These are phyloP conservation scores for Gossypium herbaceum DNA, from an alignment of 345 rosid genomes.

Conservation along the genomic window DNA sequence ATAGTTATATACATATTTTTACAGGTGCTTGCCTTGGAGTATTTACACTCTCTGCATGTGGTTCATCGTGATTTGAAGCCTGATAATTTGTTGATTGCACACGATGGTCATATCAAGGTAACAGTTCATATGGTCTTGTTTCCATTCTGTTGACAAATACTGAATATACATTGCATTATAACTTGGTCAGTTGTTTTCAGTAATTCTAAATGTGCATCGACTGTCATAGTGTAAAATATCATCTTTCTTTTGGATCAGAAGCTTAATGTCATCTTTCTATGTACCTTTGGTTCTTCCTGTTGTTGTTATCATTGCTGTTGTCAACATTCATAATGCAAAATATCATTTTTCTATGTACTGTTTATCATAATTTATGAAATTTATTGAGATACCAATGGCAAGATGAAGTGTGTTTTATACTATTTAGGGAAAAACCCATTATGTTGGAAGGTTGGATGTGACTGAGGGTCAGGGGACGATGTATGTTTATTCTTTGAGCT, in stretches of 20 bases:
- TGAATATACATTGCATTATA: background rate
- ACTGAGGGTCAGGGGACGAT: background rate
- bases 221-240: background rate
- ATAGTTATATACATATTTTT: background rate
- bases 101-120: conserved; percentile 99
- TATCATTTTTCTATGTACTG: background rate
- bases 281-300: background rate
- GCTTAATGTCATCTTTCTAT: background rate
- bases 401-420: background rate
- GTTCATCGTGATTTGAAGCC: conserved; percentile 99
- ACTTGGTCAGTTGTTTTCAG: background rate
- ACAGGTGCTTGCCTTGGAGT: conserved; percentile 97
- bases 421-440: background rate
- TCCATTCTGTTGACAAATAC: conserved; percentile 2
- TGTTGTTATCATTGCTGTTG: background rate
- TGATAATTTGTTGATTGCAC: conserved; percentile 95
- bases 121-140: background rate
- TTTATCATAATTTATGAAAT: background rate
- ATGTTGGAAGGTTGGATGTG: background rate
- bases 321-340: background rate
- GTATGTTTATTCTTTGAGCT: background rate
- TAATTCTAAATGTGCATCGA: background rate
- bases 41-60: conserved; percentile 83
- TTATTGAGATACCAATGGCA: background rate
- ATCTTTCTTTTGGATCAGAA: background rate